Base-by-base conservation (phyloP, 2,329 filamentous ascomycete genomes). In the Botryosphaeria dothidea region DNA sequence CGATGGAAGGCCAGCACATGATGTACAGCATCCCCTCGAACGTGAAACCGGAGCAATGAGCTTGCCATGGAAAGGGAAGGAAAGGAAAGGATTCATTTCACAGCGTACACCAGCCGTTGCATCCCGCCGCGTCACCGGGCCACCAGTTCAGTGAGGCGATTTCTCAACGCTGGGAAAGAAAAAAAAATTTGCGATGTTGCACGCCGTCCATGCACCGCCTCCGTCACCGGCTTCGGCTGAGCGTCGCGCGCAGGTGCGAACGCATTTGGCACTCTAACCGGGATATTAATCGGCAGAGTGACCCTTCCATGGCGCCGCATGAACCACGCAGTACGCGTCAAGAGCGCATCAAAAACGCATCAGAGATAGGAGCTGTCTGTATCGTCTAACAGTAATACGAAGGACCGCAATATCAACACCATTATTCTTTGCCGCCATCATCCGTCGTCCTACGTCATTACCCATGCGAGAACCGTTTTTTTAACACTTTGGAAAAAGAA, bases 11-110 rank as follows among this genome's bases (percentile, higher is more conserved):
- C 38, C 67, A 68, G n/a, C 75, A 78, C 66, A 77, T 79, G 67
- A 77, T 79, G 70, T 79, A 79, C 61, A 75, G 76, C 57, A 73
- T 77, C 68, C 72, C 72, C 46, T 70, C 73, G 7, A 78, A 78
- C 67, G 77, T 79, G 75, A 79, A 79, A 69, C 74, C 74, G 25
- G 77, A 79, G 52, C 66, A 67, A 48, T 66, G 64, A 66, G 31
- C 3, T n/a, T 23, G 29, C 36, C 62, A 36, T 29, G 38, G 41
- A 34, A 36, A 21, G 29, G 49, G 11, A 6, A 17, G 38, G 38
- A 25, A 17, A 38, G 31, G 41, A 38, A 31, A 62, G 60, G 60
- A 52, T 38, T 46, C 31, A 29, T 13, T 17, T 23, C 17, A 19
- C 56, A 34, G 38, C 56, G 23, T 29, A 41, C 17, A 13, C 45